Evolutionary conservation across 352 stramenopile genomes (phyloP), one percentile per base, ranked within the genome.

Genomic region (Phytophthora colocasiae): DNA sequence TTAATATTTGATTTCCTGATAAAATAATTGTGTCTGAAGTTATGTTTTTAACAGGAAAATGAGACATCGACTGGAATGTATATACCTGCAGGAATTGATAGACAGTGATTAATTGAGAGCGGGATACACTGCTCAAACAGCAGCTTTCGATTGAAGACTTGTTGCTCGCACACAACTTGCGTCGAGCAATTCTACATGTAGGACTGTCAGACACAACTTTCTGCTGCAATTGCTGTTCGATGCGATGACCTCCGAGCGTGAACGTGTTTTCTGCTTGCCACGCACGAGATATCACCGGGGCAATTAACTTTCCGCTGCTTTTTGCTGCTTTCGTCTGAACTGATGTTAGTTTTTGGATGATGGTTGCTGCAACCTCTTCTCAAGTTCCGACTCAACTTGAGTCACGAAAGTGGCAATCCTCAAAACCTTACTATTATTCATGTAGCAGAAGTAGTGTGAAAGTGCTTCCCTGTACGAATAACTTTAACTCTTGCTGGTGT

Each of bases 71-170:
- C 2, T 31, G 19, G 5, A 22, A 11, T 22, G 38, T 4, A 22
- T 17, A 14, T 6, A 19, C 2, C 19, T 27, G 40, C 4, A 43
- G 41, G 17, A 44, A 6, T 19, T 12, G 4, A 43, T 55, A 55
- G 4, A 34, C 2, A 14, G 22, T 57, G 56, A 64, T 50, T 64
- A 64, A 64, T 14, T 36, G 34, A 56, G 44, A 63, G 45, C 39
- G 51, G 51, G 51, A 59, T 12, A 12, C 31, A 14, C 17, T 45
- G 19, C 17, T 14, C 26, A 5, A 19, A 31, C 50, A 58, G 50
- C 36, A 58, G 50, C 49, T 57, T 45, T 46, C 22, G n/a, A 22
- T 11, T 14, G n/a, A 6, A 22, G n/a, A 46, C 1, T 6, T 26
- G n/a, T 46, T 36, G 31, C 38, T 43, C 38, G 15, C 5, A 43